phyloP scores from a whole-genome alignment of 2,329 filamentous ascomycete species.

The Hirsutella thompsonii region DNA sequence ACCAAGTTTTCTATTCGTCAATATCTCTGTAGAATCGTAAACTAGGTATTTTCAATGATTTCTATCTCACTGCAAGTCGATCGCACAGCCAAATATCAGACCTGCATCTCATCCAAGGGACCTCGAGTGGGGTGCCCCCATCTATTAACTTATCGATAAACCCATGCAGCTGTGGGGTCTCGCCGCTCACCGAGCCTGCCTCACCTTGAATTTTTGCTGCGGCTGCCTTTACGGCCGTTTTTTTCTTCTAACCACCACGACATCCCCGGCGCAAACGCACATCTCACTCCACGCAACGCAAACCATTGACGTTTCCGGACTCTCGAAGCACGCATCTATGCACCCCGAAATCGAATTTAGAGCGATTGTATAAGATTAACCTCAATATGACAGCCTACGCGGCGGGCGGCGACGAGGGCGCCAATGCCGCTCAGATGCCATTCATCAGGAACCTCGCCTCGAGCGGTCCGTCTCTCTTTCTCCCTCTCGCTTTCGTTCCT shows the following conservation, averaged over 20 bases:
- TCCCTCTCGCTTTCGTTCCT: neutral
- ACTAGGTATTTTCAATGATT: too few species aligned
- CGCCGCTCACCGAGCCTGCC: slow-evolving; percentile 3
- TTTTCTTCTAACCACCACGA: neutral
- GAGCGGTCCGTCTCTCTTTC: slow-evolving; percentile 51
- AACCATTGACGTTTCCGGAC: too few species aligned
- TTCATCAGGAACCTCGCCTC: slow-evolving; percentile 78
- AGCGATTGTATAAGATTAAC: too few species aligned
- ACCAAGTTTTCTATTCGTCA: too few species aligned
- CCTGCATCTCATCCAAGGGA: too few species aligned
- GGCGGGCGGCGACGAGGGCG: slow-evolving; percentile 10
- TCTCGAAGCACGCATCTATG: neutral
- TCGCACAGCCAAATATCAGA: too few species aligned
- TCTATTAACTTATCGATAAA: too few species aligned
- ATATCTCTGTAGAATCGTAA: too few species aligned
- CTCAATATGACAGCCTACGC: neutral
- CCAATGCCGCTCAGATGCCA: slow-evolving; percentile 40
- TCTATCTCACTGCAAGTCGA: too few species aligned
- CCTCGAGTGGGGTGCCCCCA: too few species aligned
- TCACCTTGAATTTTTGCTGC: slow-evolving; percentile 11
- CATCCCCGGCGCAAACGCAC: neutral
- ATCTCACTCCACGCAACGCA: too few species aligned
- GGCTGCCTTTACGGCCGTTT: neutral
- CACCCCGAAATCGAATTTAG: neutral
- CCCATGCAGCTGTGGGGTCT: neutral